A percentile compares a stretch with the other conserved stretches of the same genome.
These are phyloP conservation scores for Chaetomiaceae sp. DNA, from an alignment of 2,329 filamentous ascomycete species.

Conservation along the genomic window DNA sequence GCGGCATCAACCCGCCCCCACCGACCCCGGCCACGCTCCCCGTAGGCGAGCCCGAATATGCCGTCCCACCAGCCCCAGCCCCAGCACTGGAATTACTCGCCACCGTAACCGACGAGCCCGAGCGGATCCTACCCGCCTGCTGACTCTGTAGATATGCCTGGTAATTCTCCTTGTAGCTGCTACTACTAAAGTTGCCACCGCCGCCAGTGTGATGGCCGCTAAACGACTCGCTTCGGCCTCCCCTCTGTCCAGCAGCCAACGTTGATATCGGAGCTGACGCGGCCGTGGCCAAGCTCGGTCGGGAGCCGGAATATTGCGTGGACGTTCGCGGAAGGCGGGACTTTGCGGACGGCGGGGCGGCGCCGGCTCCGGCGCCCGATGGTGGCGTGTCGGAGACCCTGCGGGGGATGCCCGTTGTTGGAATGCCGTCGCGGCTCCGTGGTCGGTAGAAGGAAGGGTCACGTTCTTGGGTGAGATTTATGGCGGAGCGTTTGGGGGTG, in stretches of 20 bases:
- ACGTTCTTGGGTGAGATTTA: conserved; percentile 39
- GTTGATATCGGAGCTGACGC: conserved; percentile 17
- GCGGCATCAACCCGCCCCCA: conserved; percentile 8
- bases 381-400: conserved; percentile 31
- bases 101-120: conserved; percentile 23
- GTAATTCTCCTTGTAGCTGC: conserved; percentile 27
- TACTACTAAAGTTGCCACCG: too few relatives aligned
- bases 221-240: conserved; percentile 11
- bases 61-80: neutral
- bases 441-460: conserved; percentile 32
- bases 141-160: neutral
- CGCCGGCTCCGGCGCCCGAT: neutral
- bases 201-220: neutral
- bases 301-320: conserved; percentile 17
- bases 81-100: conserved; percentile 6
- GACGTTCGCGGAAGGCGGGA: conserved; percentile 32
- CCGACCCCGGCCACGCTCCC: conserved; percentile 1
- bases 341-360: conserved; percentile 15
- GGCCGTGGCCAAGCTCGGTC: conserved; percentile 27
- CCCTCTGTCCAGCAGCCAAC: neutral
- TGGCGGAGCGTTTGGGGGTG: conserved; percentile 30
- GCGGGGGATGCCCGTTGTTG: conserved; percentile 29
- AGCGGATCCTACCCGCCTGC: conserved; percentile 20
- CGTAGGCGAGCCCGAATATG: conserved; percentile 16
- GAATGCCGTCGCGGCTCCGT: conserved; percentile 29